Evolutionary conservation across 257 asterid genomes (phyloP).

Genomic region (Petrea volubilis): DNA sequence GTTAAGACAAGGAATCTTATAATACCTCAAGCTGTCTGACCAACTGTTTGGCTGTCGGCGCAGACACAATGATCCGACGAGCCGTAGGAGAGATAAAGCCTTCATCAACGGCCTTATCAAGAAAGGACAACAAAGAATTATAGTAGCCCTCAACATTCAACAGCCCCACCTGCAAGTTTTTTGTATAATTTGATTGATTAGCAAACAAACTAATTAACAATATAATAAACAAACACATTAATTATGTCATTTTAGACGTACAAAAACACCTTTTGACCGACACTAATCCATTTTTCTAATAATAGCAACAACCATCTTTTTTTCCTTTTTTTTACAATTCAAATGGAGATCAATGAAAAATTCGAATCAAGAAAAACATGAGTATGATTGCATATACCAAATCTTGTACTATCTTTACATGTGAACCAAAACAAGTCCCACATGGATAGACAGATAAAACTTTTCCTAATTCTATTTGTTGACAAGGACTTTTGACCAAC

Average conservation of each 20-base stretch:
- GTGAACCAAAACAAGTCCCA: slow-evolving; percentile 24
- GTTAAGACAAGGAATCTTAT: not conserved
- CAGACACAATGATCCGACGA: slow-evolving; percentile 90
- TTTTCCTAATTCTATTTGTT: slow-evolving; percentile 4
- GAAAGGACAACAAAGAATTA: slow-evolving; percentile 62
- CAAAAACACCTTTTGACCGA: slow-evolving; percentile 18
- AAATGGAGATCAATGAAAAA: not conserved
- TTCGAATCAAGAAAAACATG: slow-evolving; percentile 2
- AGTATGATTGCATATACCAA: slow-evolving; percentile 24
- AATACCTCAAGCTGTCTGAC: slow-evolving; percentile 80
- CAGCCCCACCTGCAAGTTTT: slow-evolving; percentile 73
- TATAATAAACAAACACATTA: not conserved
- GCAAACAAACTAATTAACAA: not conserved
- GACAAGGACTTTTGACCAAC: slow-evolving; percentile 32
- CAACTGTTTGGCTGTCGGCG: slow-evolving; percentile 77
- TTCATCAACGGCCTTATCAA: slow-evolving; percentile 92
- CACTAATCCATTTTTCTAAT: slow-evolving; percentile 9
- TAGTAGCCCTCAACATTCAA: slow-evolving; percentile 95
- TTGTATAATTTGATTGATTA: slow-evolving; percentile 8
- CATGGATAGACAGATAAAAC: slow-evolving; percentile 17
- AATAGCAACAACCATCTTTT: not conserved
- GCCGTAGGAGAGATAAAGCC: slow-evolving; percentile 91
- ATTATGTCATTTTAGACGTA: slow-evolving; percentile 1
- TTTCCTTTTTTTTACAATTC: not conserved
- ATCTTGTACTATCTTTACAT: slow-evolving; percentile 25